These are phyloP conservation scores for Pyrenophora teres DNA, from an alignment of 2,329 filamentous ascomycete species.

Conservation along the genomic window DNA sequence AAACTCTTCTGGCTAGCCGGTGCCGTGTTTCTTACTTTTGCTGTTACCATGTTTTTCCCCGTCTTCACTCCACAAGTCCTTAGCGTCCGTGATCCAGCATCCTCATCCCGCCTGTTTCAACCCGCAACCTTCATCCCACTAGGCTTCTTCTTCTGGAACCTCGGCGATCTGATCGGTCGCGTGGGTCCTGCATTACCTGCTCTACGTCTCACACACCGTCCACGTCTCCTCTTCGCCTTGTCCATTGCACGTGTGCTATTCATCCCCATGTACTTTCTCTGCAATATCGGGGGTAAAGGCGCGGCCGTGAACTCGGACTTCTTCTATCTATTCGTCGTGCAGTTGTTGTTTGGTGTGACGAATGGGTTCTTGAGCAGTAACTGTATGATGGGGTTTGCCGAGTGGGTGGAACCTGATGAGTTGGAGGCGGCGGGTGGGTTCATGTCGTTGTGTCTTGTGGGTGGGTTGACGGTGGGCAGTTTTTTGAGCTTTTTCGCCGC, in stretches of 20 bases:
- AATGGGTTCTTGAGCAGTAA: conserved; percentile 87
- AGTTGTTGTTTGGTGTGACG: conserved; percentile 79
- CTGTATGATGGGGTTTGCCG: conserved; percentile 87
- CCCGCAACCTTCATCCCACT: conserved; percentile 84
- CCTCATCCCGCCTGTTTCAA: conserved; percentile 65
- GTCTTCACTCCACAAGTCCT: conserved; percentile 72
- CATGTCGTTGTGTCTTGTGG: conserved; percentile 90
- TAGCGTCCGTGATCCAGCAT: conserved; percentile 48
- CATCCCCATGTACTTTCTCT: conserved; percentile 84
- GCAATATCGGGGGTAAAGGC: conserved; percentile 80
- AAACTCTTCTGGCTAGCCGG: conserved; percentile 79
- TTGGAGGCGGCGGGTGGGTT: conserved; percentile 88
- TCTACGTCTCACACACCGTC: conserved; percentile 64
- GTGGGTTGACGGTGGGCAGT: conserved; percentile 82
- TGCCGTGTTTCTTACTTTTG: conserved; percentile 81
- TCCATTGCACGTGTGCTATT: conserved; percentile 70
- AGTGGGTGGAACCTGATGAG: conserved; percentile 82
- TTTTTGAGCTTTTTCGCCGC: conserved; percentile 81
- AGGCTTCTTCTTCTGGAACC: conserved; percentile 91
- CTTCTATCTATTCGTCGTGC: conserved; percentile 85
- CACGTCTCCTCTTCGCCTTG: conserved; percentile 69
- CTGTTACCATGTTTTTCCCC: conserved; percentile 90
- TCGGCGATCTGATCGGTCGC: conserved; percentile 81
- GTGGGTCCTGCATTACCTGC: conserved; percentile 65
- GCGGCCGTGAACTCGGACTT: conserved; percentile 73